Conservation (phyloP, 768 basidiomycete genomes). For the Hericium erinaceus region DNA sequence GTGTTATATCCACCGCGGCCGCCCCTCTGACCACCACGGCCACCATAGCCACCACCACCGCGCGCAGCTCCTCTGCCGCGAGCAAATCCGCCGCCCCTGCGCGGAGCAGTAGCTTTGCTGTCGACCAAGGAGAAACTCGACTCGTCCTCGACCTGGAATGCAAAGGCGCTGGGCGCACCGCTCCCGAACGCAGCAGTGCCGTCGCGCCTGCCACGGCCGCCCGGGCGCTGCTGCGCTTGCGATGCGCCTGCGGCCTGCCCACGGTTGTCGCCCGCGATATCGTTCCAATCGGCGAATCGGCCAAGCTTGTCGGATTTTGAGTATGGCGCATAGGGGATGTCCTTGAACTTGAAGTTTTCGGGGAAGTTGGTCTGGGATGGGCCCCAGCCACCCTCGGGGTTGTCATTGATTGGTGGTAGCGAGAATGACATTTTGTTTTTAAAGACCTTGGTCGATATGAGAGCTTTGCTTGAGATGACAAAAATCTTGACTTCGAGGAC, state of each 20-base stretch:
- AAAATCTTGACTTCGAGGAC: background rate
- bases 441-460: background rate
- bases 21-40: constrained; percentile 31
- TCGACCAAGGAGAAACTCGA: constrained; percentile 95
- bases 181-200: constrained; percentile 84
- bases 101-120: constrained; percentile 63
- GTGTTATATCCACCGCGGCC: constrained; percentile 30
- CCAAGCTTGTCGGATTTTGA: constrained; percentile 98
- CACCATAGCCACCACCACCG: constrained; percentile 31
- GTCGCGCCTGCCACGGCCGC: constrained; percentile 53
- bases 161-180: constrained; percentile 83
- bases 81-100: constrained; percentile 58
- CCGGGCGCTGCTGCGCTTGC: constrained; percentile 33
- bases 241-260: constrained; percentile 38
- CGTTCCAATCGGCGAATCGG: constrained; percentile 97
- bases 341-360: constrained; percentile 92
- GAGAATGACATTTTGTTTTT: constrained; percentile 67
- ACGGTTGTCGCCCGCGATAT: constrained; percentile 54
- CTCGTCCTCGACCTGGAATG: constrained; percentile 97
- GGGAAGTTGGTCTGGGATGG: constrained; percentile 78
- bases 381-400: constrained; percentile 91
- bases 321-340: constrained; percentile 97
- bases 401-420: constrained; percentile 83
- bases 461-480: background rate
- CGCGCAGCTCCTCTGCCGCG: constrained; percentile 38